These are phyloP conservation scores for Penicillium daleae DNA, from an alignment of 495 filamentous ascomycete species.

Conservation along the genomic window DNA sequence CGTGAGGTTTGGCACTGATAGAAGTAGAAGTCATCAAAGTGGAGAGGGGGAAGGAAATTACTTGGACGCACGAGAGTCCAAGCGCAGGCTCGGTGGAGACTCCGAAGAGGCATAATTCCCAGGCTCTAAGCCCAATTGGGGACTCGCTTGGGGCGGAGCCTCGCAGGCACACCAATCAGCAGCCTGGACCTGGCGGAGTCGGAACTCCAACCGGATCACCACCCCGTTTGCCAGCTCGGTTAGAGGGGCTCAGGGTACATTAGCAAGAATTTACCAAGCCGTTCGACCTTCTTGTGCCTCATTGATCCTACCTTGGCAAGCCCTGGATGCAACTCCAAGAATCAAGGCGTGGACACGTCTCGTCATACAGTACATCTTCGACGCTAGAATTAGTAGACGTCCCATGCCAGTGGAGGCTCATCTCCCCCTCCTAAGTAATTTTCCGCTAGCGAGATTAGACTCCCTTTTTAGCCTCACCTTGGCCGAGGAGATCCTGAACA, in stretches of 20 bases:
- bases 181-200: background rate
- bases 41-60: background rate
- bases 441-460: background rate
- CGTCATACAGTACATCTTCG: background rate
- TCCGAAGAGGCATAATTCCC: too few species aligned
- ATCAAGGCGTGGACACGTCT: background rate
- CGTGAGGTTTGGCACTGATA: too few species aligned
- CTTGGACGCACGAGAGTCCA: conserved; percentile 1
- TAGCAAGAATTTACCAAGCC: background rate
- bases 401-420: background rate
- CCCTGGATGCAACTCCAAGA: background rate
- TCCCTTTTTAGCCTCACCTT: background rate
- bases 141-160: background rate
- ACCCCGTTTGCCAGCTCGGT: background rate
- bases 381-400: too few species aligned
- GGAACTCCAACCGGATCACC: conserved; percentile 12
- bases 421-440: background rate
- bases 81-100: background rate
- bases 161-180: conserved; percentile 3
- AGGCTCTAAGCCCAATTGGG: background rate
- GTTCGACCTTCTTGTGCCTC: background rate
- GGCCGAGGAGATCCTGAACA: background rate
- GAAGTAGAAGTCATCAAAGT: too few species aligned
- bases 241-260: background rate
- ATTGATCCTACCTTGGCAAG: background rate